Conservation (phyloP, 768 basidiomycete species). For the Mycena filopes region DNA sequence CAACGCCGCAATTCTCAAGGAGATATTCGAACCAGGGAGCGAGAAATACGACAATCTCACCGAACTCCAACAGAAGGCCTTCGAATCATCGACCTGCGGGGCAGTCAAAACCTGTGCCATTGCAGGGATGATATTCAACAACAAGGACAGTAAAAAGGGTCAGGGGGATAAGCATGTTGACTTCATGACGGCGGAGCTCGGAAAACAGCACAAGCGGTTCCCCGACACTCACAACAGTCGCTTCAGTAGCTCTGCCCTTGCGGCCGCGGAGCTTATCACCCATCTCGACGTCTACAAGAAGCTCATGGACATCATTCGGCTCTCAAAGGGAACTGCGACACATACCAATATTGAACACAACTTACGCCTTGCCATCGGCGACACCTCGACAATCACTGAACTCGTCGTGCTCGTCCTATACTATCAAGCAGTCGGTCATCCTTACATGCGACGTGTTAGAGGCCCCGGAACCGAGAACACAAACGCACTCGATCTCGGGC, state of each 20-base stretch:
- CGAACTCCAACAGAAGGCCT: conserved; percentile 5
- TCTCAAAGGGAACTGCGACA: conserved; percentile 28
- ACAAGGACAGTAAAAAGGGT: conserved; percentile 42
- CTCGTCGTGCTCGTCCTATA: conserved; percentile 31
- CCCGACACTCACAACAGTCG: conserved; percentile 12
- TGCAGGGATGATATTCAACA: conserved; percentile 35
- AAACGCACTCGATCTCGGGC: conserved; percentile 9
- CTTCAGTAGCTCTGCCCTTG: conserved; percentile 2
- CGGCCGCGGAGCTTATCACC: neutral
- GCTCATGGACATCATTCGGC: conserved; percentile 31
- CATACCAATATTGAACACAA: conserved; percentile 39
- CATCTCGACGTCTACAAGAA: conserved; percentile 6
- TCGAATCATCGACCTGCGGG: conserved; percentile 31
- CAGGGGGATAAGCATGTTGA: conserved; percentile 16
- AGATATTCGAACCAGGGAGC: conserved; percentile 8
- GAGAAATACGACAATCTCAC: neutral
- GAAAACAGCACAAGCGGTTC: neutral
- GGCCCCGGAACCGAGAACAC: conserved; percentile 9
- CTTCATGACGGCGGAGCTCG: neutral
- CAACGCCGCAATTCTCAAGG: conserved; percentile 38
- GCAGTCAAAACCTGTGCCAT: conserved; percentile 33
- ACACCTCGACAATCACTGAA: conserved; percentile 33
- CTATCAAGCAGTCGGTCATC: conserved; percentile 25
- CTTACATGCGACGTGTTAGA: conserved; percentile 28
- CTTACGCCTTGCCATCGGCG: conserved; percentile 28